Evolutionary conservation across 371 early-diverging fungal species (phyloP).

Genomic region (Rhizopus microsporus): DNA sequence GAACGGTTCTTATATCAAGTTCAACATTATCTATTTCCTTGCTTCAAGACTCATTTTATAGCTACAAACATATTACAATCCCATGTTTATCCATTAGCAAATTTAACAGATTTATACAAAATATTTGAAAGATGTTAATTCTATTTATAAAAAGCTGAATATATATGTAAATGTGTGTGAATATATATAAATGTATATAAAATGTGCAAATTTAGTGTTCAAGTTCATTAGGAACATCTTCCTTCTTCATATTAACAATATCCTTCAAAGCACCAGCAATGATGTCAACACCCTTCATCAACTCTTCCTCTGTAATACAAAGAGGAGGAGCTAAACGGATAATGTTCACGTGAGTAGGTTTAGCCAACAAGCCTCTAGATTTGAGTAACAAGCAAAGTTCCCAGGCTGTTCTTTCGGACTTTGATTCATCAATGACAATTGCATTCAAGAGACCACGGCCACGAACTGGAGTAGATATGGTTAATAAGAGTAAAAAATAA

Average conservation of each 20-base stretch:
- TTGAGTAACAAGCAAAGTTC: slow-evolving; percentile 94
- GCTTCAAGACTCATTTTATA: slow-evolving; percentile 65
- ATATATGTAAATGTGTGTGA: neutral
- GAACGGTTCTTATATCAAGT: slow-evolving; percentile 59
- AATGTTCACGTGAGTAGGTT: slow-evolving; percentile 98
- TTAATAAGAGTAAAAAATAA: neutral
- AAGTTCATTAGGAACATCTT: slow-evolving; percentile 45
- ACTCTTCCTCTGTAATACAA: slow-evolving; percentile 88
- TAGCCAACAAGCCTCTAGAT: slow-evolving; percentile 90
- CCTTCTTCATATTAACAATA: slow-evolving; percentile 57
- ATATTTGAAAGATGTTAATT: slow-evolving; percentile 88
- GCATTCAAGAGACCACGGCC: slow-evolving; percentile 96
- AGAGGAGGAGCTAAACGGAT: slow-evolving; percentile 97
- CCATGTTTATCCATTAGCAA: slow-evolving; percentile 70
- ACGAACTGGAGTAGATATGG: slow-evolving; percentile 61
- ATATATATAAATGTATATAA: neutral
- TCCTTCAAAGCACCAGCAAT: slow-evolving; percentile 79
- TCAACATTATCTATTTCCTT: slow-evolving; percentile 80
- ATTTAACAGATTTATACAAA: slow-evolving; percentile 87
- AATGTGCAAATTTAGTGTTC: slow-evolving; percentile 16
- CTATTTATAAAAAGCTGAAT: neutral
- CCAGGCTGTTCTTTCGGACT: slow-evolving; percentile 91
- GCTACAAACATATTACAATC: slow-evolving; percentile 57
- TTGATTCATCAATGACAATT: slow-evolving; percentile 89
- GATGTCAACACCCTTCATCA: slow-evolving; percentile 79